Evolutionary conservation across 129 eudicot genomes (phyloP).

Genomic region (Dittrichia graveolens): DNA sequence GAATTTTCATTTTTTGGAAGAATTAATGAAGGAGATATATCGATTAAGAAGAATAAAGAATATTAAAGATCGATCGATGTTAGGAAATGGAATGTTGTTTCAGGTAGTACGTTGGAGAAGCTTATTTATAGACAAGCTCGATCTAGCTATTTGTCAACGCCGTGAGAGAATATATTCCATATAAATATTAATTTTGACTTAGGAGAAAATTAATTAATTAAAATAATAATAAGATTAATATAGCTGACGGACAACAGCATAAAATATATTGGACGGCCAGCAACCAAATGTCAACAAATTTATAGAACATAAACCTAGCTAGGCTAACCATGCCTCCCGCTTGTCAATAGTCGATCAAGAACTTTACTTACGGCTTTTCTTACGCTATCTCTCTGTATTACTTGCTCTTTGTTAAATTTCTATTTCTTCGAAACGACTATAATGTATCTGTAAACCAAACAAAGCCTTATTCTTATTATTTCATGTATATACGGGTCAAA

Average conservation of each 20-base stretch:
- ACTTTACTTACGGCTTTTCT: neutral
- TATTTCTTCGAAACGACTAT: too few relatives aligned
- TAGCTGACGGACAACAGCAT: neutral
- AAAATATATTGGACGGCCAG: neutral
- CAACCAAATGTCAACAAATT: neutral
- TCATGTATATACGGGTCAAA: too few relatives aligned
- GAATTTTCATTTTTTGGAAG: conserved; percentile 28
- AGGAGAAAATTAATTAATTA: neutral
- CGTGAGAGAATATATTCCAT: neutral
- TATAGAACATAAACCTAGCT: neutral
- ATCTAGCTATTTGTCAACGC: conserved; percentile 33
- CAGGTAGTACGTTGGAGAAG: conserved; percentile 19
- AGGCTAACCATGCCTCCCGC: neutral
- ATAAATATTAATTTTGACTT: neutral
- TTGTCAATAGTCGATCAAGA: neutral
- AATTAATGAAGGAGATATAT: neutral
- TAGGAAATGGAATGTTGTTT: conserved; percentile 28
- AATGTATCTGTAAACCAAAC: too few relatives aligned
- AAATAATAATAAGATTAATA: neutral
- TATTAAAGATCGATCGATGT: neutral
- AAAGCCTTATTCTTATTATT: too few relatives aligned
- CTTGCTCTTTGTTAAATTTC: too few relatives aligned
- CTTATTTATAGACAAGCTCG: conserved; percentile 33
- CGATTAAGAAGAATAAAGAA: conserved; percentile 4
- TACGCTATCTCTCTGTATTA: too few relatives aligned